Evolutionary conservation across 2,329 filamentous ascomycete genomes (phyloP).

Genomic region (Ophiocordyceps polyrhachis-furcata): DNA sequence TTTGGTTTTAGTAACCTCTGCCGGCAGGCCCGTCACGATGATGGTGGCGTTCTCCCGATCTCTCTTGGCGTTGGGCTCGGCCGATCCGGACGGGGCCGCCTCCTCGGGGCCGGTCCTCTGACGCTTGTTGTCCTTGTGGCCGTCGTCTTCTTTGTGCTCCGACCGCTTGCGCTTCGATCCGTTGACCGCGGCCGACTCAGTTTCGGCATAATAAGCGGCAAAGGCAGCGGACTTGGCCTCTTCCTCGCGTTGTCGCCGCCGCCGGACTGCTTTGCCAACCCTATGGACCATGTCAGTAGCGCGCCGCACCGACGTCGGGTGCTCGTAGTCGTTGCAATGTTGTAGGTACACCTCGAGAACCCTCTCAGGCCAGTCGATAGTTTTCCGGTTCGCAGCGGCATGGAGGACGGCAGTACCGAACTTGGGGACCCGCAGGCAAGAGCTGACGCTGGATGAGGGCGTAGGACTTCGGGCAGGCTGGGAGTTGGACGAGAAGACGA

Average conservation of each 20-base stretch:
- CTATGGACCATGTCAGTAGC: constrained; percentile 59
- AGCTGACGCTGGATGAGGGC: constrained; percentile 21
- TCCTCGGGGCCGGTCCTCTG: constrained; percentile 26
- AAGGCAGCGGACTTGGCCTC: constrained; percentile 37
- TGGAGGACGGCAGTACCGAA: constrained; percentile 60
- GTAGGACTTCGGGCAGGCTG: constrained; percentile 32
- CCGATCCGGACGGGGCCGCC: constrained; percentile 4
- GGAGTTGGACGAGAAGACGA: constrained; percentile 29
- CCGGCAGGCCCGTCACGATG: constrained; percentile 60
- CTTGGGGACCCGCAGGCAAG: constrained; percentile 43
- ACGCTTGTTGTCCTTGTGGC: constrained; percentile 45
- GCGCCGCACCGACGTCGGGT: constrained; percentile 52
- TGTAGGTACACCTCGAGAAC: constrained; percentile 55
- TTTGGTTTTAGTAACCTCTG: constrained; percentile 48
- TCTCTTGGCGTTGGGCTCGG: constrained; percentile 36
- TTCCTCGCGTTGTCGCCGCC: constrained; percentile 47
- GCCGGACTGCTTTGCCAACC: constrained; percentile 41
- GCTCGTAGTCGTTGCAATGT: constrained; percentile 83
- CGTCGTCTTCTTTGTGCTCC: constrained; percentile 18
- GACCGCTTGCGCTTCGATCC: constrained; percentile 54
- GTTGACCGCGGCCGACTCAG: constrained; percentile 15
- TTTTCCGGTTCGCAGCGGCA: constrained; percentile 43
- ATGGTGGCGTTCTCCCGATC: constrained; percentile 84
- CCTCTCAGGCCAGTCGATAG: constrained; percentile 60
- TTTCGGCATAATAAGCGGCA: constrained; percentile 15